These are phyloP conservation scores for Metschnikowia noctiluminum DNA, from an alignment of 805 yeast genomes.

Conservation along the genomic window DNA sequence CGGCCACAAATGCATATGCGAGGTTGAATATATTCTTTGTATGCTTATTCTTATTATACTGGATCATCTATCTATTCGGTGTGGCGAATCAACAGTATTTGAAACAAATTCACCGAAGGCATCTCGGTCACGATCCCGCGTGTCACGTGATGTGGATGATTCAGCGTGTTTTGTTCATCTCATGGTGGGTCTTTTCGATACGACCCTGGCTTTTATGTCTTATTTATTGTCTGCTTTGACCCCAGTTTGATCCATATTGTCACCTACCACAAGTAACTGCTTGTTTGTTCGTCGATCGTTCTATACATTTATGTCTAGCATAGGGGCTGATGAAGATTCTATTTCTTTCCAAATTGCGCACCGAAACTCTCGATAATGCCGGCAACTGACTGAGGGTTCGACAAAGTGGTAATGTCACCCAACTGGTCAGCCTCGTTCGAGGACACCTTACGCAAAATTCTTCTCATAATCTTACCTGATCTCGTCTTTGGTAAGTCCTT, in stretches of 20 bases:
- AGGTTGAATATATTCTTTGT: no score
- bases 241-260: no score
- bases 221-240: no score
- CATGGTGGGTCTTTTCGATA: no score
- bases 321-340: constrained; percentile 3
- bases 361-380: constrained; percentile 51
- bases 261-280: no score
- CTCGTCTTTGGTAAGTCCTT: constrained; percentile 82
- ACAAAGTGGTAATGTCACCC: constrained; percentile 75
- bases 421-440: constrained; percentile 77
- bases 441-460: constrained; percentile 73
- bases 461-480: constrained; percentile 85
- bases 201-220: no score
- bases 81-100: no score
- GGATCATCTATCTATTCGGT: no score
- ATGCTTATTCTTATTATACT: no score
- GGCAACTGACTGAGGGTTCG: constrained; percentile 71
- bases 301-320: background rate
- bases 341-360: constrained; percentile 42
- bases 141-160: background rate
- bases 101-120: background rate
- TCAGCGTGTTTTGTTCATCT: no score
- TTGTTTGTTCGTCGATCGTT: background rate
- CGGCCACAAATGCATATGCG: constrained; percentile 18
- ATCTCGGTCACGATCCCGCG: background rate